Evolutionary conservation across 208 protist species (phyloP).

Genomic region (Crithidia expoeki): DNA sequence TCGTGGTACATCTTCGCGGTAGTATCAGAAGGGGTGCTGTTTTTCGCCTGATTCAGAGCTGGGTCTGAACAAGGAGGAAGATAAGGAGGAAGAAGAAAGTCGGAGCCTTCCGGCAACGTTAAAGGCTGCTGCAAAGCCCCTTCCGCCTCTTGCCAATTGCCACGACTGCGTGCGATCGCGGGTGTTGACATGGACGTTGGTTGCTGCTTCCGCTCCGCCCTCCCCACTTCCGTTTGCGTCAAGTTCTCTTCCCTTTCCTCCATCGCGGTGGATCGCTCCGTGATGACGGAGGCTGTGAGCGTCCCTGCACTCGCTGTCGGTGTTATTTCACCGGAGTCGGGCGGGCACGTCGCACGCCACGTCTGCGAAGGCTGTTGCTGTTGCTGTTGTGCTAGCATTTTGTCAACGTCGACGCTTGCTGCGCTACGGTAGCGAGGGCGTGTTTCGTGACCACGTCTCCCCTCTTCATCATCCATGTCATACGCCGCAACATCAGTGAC

Average conservation of each 20-base stretch:
- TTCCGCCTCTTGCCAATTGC: too few species aligned
- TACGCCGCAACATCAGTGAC: background rate
- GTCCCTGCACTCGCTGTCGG: constrained; percentile 6
- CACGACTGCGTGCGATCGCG: too few species aligned
- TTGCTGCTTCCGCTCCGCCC: constrained; percentile 7
- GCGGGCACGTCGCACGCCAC: constrained; percentile 12
- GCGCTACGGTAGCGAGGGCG: background rate
- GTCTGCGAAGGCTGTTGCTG: background rate
- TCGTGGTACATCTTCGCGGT: background rate
- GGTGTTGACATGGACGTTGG: background rate
- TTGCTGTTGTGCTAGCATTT: background rate
- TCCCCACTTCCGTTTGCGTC: too few species aligned
- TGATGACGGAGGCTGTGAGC: constrained; percentile 4
- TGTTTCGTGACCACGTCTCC: background rate
- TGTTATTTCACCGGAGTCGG: constrained; percentile 8
- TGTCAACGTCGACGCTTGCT: background rate
- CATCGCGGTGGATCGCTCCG: background rate
- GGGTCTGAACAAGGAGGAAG: too few species aligned
- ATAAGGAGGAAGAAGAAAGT: too few species aligned
- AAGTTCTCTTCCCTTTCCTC: background rate
- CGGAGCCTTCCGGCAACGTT: too few species aligned
- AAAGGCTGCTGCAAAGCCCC: too few species aligned
- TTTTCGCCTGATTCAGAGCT: background rate
- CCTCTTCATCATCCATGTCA: background rate
- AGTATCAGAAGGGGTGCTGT: background rate